Evolutionary conservation across 805 yeast genomes (phyloP), one percentile per base, ranked within the genome.

Genomic region (Ogataea dorogensis): DNA sequence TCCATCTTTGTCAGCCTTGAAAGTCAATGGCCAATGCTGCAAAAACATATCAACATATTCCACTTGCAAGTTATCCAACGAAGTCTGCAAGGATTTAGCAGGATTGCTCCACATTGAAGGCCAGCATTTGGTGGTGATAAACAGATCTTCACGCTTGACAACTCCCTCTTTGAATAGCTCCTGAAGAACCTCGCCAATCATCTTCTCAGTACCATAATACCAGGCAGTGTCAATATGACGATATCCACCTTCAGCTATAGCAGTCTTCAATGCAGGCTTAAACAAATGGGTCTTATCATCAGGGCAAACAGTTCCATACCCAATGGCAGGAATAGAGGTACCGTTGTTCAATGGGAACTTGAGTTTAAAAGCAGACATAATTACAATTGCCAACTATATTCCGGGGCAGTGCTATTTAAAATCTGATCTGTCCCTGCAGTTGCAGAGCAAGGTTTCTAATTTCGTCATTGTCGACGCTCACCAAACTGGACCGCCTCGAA

Each of bases 121-220:
- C 76, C 82, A 77, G 37, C 84, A 70, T 57, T 85, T 85, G 43
- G 93, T 83, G 47, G 91, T 83, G 49, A 85, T 65, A 50, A 80
- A 85, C 13, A 85, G 45, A 38, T 70, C 73, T 44, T 75, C 74
- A 52, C 80, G 63, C 46, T 68, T 68, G 32, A 71, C 57, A 12
- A 54, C 50, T 9, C 76, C 73, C 39, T 66, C 70, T 11, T 59
- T 68, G 40, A 76, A 62, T 38, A 72, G 56, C 40, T 70, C 70
- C 35, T 69, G 65, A 42, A 79, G 58, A 44, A 65, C 73, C 40
- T 68, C 59, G 2, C 76, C 76, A 31, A 71, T 56, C 37, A 54
- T 50, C 21, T 52, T 49, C 45, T 71, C 77, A 3, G 71, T 63
- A 1, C 68, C 71, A 42, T 73, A 73, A 34, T 47, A 59, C 71